Conservation (phyloP, 345 rosid species). For the Conringia planisiliqua region DNA sequence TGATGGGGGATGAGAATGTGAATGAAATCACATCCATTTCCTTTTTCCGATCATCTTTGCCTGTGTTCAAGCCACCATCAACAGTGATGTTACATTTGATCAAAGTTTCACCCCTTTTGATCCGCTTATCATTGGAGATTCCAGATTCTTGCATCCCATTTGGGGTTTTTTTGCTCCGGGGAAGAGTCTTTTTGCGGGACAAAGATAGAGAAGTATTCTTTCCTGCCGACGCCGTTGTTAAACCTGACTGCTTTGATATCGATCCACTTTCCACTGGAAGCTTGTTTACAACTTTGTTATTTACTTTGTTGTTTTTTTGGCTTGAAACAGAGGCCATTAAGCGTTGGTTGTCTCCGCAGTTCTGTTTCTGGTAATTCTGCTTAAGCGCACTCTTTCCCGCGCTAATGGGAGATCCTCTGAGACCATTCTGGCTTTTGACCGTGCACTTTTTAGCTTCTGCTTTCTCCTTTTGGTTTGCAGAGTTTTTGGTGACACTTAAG, state of each 20-base stretch:
- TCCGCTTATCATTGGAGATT: constrained; percentile 34
- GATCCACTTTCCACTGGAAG: constrained; percentile 33
- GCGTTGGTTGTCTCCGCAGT: constrained; percentile 41
- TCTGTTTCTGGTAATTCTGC: constrained; percentile 83
- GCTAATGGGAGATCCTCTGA: constrained; percentile 37
- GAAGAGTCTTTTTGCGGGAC: constrained; percentile 39
- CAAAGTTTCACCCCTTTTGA: constrained; percentile 37
- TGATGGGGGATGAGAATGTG: constrained; percentile 77
- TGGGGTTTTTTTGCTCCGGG: constrained; percentile 42
- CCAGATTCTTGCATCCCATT: constrained; percentile 35
- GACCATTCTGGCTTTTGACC: constrained; percentile 39
- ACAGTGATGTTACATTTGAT: constrained; percentile 42
- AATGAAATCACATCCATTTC: constrained; percentile 81
- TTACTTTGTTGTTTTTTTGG: constrained; percentile 39
- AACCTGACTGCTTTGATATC: constrained; percentile 37
- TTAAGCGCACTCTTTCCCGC: constrained; percentile 46
- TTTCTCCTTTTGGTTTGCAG: constrained; percentile 45
- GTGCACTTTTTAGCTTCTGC: constrained; percentile 40
- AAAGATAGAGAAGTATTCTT: constrained; percentile 38
- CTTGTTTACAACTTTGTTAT: constrained; percentile 40
- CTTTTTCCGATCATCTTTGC: constrained; percentile 37
- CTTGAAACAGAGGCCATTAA: constrained; percentile 37
- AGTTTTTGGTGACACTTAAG: constrained; percentile 22
- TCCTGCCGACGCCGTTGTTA: constrained; percentile 19
- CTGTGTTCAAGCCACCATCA: constrained; percentile 36